A percentile compares a stretch with the other conserved stretches of the same genome.
phyloP scores from a whole-genome alignment of 768 basidiomycete species.

The Boletus speciosus region DNA sequence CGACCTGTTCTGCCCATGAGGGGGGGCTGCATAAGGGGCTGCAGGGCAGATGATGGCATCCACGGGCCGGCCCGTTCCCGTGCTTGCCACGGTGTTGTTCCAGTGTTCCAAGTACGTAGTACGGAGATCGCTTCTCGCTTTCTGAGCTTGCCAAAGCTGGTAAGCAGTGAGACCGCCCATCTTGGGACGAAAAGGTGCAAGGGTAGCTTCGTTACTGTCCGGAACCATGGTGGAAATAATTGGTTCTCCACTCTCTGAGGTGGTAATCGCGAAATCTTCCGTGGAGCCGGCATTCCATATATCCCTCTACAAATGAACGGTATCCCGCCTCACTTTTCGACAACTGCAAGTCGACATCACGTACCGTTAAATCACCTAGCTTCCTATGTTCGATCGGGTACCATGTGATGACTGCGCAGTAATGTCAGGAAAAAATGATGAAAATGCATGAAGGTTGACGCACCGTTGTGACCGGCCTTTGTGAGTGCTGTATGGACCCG shows the following conservation, averaged over 20 bases:
- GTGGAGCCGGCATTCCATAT: conserved; percentile 48
- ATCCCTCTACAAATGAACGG: conserved; percentile 22
- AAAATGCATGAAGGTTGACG: conserved; percentile 2
- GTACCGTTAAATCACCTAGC: conserved; percentile 41
- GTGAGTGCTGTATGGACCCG: conserved; percentile 52
- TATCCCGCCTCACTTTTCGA: neutral
- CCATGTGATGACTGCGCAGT: conserved; percentile 64
- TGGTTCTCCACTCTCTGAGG: conserved; percentile 50
- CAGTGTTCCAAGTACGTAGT: conserved; percentile 60
- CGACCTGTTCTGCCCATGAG: conserved; percentile 58
- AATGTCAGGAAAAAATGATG: neutral
- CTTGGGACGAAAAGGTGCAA: conserved; percentile 27
- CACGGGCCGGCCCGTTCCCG: conserved; percentile 68
- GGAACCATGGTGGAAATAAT: conserved; percentile 46
- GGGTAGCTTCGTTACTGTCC: conserved; percentile 21
- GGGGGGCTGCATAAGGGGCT: conserved; percentile 57
- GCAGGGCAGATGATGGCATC: conserved; percentile 71
- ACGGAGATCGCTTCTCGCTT: conserved; percentile 42
- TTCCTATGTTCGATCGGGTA: conserved; percentile 50
- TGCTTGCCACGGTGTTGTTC: conserved; percentile 48
- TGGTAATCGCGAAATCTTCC: conserved; percentile 43
- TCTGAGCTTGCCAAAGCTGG: conserved; percentile 67
- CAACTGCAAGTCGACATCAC: conserved; percentile 16
- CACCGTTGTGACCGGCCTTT: conserved; percentile 64
- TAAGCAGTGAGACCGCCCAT: conserved; percentile 44